Conservation (phyloP, 495 filamentous ascomycete species). For the Rostrohypoxylon terebratum region DNA sequence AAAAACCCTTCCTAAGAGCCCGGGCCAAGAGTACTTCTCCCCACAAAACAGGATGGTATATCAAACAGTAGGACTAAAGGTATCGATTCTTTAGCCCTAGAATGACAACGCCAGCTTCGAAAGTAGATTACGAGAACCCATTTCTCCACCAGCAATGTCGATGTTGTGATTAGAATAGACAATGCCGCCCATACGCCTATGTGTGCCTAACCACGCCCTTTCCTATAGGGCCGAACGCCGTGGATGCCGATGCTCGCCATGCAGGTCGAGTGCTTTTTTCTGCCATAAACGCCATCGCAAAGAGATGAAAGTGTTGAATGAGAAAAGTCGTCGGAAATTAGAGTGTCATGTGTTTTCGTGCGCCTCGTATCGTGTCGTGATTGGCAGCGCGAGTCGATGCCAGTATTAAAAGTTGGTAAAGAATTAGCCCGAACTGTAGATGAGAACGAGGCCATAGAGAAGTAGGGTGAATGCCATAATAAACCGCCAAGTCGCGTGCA, state of each 20-base stretch:
- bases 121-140: conserved; percentile 35
- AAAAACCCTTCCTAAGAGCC: conserved; percentile 18
- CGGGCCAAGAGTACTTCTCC: conserved; percentile 9
- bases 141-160: conserved; percentile 27
- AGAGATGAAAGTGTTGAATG: conserved; percentile 27
- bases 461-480: conserved; percentile 24
- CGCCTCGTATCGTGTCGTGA: conserved; percentile 33
- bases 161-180: conserved; percentile 29
- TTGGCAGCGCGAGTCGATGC: conserved; percentile 30
- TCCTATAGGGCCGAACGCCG: conserved; percentile 38
- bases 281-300: conserved; percentile 43
- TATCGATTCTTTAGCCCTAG: conserved; percentile 7
- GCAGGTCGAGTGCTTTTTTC: conserved; percentile 24
- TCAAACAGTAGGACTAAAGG: conserved; percentile 32
- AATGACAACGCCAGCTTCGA: conserved; percentile 8
- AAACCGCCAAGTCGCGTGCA: background rate
- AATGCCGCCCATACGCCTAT: conserved; percentile 28
- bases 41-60: conserved; percentile 39
- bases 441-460: background rate
- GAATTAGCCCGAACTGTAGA: conserved; percentile 17
- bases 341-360: conserved; percentile 33
- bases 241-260: conserved; percentile 31
- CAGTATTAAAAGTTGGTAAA: conserved; percentile 29
- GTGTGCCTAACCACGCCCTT: conserved; percentile 17
- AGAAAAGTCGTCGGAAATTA: conserved; percentile 28